Conservation (phyloP, 495 filamentous ascomycete species). For the Peziza echinospora region DNA sequence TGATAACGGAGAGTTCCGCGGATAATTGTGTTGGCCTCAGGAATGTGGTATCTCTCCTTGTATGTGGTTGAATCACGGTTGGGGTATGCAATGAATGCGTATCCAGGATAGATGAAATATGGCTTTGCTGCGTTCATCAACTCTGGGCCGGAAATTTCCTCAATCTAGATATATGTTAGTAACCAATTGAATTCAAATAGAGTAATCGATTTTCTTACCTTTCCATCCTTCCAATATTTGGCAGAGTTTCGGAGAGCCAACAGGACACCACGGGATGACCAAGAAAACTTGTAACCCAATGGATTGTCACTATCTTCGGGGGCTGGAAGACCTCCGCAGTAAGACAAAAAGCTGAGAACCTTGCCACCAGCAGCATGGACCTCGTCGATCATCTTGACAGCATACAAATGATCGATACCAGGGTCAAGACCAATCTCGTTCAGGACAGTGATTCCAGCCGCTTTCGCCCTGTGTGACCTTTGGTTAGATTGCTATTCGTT, state of each 20-base stretch:
- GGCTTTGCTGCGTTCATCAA: constrained; percentile 79
- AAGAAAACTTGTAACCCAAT: constrained; percentile 89
- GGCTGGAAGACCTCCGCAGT: constrained; percentile 72
- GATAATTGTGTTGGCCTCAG: constrained; percentile 55
- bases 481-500: no score
- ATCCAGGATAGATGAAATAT: constrained; percentile 77
- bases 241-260: constrained; percentile 73
- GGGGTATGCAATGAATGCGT: constrained; percentile 77
- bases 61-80: constrained; percentile 79
- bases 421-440: constrained; percentile 77
- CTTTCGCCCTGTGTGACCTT: constrained; percentile 35
- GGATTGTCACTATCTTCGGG: constrained; percentile 78
- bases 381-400: constrained; percentile 70
- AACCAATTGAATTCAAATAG: neutral
- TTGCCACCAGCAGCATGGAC: constrained; percentile 70
- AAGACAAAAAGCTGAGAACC: constrained; percentile 61
- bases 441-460: constrained; percentile 90
- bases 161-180: constrained; percentile 5
- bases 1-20: constrained; percentile 60
- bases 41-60: constrained; percentile 75
- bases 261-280: constrained; percentile 67
- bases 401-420: constrained; percentile 62
- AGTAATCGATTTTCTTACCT: constrained; percentile 32
- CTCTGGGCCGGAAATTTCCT: constrained; percentile 33
- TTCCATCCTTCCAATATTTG: constrained; percentile 58